A percentile compares a stretch with the other conserved stretches of the same genome.
phyloP scores from a whole-genome alignment of 1,284 basidiomycete genomes.

The Phenoliferia sp. region DNA sequence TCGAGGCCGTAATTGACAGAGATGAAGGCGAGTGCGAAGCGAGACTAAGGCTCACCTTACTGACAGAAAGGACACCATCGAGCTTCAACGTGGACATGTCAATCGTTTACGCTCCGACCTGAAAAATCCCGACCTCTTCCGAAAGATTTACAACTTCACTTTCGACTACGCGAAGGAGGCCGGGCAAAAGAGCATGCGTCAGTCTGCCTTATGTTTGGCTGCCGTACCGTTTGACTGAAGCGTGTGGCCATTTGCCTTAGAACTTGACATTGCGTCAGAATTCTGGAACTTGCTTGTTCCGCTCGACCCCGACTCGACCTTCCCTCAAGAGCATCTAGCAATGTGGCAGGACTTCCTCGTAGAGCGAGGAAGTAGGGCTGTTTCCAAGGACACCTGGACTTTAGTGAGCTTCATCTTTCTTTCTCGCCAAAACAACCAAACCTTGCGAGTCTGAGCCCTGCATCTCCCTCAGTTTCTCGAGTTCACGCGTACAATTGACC shows the following conservation, averaged over 20 bases:
- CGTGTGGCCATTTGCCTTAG: conserved; percentile 42
- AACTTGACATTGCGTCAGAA: conserved; percentile 65
- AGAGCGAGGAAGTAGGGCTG: conserved; percentile 66
- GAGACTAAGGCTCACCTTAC: conserved; percentile 46
- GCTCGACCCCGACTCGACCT: conserved; percentile 67
- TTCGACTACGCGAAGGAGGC: conserved; percentile 78
- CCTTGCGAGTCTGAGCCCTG: conserved; percentile 1
- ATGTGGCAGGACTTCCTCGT: conserved; percentile 81
- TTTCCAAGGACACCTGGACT: conserved; percentile 91
- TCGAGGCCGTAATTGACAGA: background rate
- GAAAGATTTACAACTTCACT: conserved; percentile 79
- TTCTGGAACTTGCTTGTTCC: conserved; percentile 83
- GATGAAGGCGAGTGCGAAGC: background rate
- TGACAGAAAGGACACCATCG: conserved; percentile 63
- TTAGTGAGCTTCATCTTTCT: conserved; percentile 55
- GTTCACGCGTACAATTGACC: conserved; percentile 75
- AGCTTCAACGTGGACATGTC: conserved; percentile 60
- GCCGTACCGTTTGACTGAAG: too few species aligned
- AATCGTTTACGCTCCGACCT: conserved; percentile 59
- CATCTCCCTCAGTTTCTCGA: conserved; percentile 59
- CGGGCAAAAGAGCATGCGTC: conserved; percentile 54
- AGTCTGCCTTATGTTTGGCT: conserved; percentile 10
- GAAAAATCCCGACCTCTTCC: conserved; percentile 69
- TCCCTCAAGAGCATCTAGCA: conserved; percentile 61
- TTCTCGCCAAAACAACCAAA: background rate